These are phyloP conservation scores for Solanum ossicruentum DNA, from an alignment of 257 asterid species.

Conservation along the genomic window DNA sequence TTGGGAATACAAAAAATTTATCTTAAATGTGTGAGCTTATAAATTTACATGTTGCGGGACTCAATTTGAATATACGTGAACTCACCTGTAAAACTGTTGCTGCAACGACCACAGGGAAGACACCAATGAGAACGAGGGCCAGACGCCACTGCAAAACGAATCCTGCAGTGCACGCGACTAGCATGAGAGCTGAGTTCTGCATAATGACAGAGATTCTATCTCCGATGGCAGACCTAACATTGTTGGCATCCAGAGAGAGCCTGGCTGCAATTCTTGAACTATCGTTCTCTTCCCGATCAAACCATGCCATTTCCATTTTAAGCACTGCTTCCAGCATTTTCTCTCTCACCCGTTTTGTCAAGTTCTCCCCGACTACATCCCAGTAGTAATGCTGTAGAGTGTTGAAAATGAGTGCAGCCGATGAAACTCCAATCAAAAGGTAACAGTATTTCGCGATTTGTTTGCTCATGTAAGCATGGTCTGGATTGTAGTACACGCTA, in stretches of 20 bases:
- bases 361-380: conserved; percentile 84
- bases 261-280: conserved; percentile 85
- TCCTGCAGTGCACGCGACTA: conserved; percentile 91
- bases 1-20: background rate
- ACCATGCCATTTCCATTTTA: conserved; percentile 89
- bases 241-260: conserved; percentile 80
- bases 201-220: conserved; percentile 80
- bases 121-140: conserved; percentile 79
- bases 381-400: conserved; percentile 82
- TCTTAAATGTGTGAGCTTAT: background rate
- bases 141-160: conserved; percentile 93
- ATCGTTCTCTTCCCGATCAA: conserved; percentile 82
- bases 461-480: conserved; percentile 53
- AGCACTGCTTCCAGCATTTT: conserved; percentile 74
- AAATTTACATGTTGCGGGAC: background rate
- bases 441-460: conserved; percentile 84
- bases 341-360: conserved; percentile 77
- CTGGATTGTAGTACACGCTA: conserved; percentile 75
- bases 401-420: conserved; percentile 84
- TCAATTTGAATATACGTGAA: background rate
- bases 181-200: conserved; percentile 97
- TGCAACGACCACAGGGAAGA: conserved; percentile 84
- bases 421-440: conserved; percentile 75
- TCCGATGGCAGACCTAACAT: conserved; percentile 86
- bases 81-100: conserved; percentile 82